phyloP scores from a whole-genome alignment of 83 land plant species.

The Picea abies region DNA sequence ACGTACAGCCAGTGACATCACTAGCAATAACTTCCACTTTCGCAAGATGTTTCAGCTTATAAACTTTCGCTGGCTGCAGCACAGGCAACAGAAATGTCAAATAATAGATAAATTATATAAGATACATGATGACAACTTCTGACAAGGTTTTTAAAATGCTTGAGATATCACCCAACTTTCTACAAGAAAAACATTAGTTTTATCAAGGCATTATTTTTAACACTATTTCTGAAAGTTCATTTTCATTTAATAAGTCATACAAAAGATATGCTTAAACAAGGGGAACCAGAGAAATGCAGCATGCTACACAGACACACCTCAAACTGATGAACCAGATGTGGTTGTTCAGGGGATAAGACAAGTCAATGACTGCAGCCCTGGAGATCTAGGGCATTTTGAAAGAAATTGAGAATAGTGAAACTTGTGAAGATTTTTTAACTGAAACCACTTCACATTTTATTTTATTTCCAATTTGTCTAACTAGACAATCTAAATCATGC shows the following conservation, averaged over 20 bases:
- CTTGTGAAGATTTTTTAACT: not conserved
- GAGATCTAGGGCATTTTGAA: not conserved
- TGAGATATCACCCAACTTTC: not conserved
- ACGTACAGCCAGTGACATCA: slow-evolving; percentile 94
- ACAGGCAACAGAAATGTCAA: not conserved
- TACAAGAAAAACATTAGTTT: not conserved
- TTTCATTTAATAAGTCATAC: not conserved
- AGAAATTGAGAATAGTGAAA: not conserved
- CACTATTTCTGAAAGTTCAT: not conserved
- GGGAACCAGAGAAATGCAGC: not conserved
- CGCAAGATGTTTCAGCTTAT: slow-evolving; percentile 92
- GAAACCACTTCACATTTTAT: not conserved
- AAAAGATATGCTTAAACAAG: too few species aligned
- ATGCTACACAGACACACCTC: not conserved
- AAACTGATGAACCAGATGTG: not conserved
- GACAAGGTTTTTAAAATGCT: not conserved
- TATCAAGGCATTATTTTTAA: too few species aligned
- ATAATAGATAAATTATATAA: too few species aligned
- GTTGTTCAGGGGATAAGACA: not conserved
- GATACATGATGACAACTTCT: too few species aligned
- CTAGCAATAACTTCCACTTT: slow-evolving; percentile 92
- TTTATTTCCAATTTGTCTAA: not conserved
- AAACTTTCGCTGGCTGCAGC: slow-evolving; percentile 83
- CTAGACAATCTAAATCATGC: too few species aligned
- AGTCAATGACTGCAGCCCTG: not conserved